phyloP scores from a whole-genome alignment of 768 basidiomycete genomes.

The Mycena galopus region DNA sequence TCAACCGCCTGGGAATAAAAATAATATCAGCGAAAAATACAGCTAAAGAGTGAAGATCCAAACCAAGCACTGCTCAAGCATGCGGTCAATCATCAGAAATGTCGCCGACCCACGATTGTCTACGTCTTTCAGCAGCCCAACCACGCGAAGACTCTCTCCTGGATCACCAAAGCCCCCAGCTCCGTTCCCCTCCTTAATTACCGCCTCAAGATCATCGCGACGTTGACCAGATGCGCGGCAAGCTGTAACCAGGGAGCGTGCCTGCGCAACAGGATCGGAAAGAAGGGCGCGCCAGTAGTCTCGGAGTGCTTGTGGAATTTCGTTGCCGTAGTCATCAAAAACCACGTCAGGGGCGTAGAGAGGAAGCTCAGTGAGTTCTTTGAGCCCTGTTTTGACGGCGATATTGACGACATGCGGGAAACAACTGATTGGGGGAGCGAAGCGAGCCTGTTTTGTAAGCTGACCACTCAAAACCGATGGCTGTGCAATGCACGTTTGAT shows the following conservation, averaged over 20 bases:
- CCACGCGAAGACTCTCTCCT: constrained; percentile 10
- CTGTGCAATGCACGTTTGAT: no score
- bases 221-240: constrained; percentile 34
- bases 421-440: no score
- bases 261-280: constrained; percentile 45
- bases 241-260: constrained; percentile 42
- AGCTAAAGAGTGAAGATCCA: neutral
- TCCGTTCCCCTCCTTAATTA: constrained; percentile 27
- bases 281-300: neutral
- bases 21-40: constrained; percentile 9
- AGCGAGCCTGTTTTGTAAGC: no score
- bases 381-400: constrained; percentile 30
- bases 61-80: constrained; percentile 32
- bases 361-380: constrained; percentile 18
- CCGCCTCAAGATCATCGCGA: constrained; percentile 54
- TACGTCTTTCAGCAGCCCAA: constrained; percentile 43
- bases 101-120: constrained; percentile 42
- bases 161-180: constrained; percentile 29
- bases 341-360: neutral
- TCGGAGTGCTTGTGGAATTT: neutral
- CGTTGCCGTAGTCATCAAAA: neutral
- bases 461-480: no score
- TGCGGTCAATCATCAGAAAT: constrained; percentile 47
- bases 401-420: constrained; percentile 40
- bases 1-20: constrained; percentile 10